phyloP scores from a whole-genome alignment of 257 asterid genomes.

The Solanum chiquidenum region DNA sequence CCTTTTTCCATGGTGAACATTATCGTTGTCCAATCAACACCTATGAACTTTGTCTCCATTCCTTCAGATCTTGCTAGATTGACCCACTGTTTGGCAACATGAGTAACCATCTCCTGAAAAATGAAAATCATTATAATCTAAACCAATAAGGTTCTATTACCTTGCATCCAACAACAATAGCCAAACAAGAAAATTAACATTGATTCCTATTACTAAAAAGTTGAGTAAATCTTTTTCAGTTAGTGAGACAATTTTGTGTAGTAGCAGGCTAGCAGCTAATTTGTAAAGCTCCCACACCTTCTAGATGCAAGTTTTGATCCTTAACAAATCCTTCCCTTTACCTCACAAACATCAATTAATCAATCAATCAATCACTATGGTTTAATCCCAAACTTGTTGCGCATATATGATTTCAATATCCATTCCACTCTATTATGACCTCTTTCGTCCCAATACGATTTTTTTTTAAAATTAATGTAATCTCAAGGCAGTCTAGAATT shows the following conservation, averaged over 20 bases:
- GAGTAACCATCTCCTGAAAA: conserved; percentile 53
- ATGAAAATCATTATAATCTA: conserved; percentile 15
- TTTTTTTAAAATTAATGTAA: not conserved
- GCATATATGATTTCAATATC: not conserved
- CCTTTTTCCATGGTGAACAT: conserved; percentile 91
- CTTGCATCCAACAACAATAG: not conserved
- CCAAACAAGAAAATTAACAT: not conserved
- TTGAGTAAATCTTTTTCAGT: not conserved
- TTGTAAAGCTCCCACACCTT: not conserved
- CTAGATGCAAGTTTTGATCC: not conserved
- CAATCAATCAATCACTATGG: not conserved
- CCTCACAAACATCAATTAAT: not conserved
- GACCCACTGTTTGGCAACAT: conserved; percentile 72
- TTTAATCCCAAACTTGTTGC: not conserved
- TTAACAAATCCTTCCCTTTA: not conserved
- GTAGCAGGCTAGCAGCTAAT: not conserved
- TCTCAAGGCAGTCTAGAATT: not conserved
- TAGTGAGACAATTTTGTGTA: not conserved
- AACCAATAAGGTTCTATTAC: not conserved
- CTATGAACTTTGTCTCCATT: conserved; percentile 59
- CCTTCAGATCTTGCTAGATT: conserved; percentile 73
- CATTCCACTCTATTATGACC: not conserved
- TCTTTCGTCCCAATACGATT: not conserved
- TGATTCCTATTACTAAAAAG: not conserved
- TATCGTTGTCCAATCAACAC: conserved; percentile 64